Evolutionary conservation across 1,284 basidiomycete species (phyloP).

Genomic region (Retiboletus flavoniger): DNA sequence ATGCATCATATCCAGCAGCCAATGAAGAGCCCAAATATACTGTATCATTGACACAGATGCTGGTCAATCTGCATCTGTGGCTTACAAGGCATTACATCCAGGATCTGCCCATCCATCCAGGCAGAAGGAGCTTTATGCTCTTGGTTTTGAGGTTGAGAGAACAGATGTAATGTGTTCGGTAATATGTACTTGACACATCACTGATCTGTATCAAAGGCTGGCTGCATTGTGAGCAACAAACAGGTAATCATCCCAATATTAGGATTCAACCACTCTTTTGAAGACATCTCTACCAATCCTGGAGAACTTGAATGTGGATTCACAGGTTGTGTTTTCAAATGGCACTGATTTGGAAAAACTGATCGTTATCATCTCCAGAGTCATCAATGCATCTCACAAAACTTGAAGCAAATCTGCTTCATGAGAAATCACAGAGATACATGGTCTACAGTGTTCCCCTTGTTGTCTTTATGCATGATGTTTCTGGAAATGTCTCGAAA

Average conservation of each 20-base stretch:
- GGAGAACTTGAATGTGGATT: conserved; percentile 1
- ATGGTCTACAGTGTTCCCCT: conserved; percentile 22
- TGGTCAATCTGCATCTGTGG: not conserved
- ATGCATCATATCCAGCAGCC: not conserved
- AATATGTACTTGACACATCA: not conserved
- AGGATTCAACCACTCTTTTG: conserved; percentile 2
- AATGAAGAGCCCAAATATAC: not conserved
- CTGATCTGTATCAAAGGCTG: conserved; percentile 3
- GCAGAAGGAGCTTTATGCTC: not conserved
- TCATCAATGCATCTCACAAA: conserved; percentile 13
- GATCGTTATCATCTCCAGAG: not conserved
- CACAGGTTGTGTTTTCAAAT: not conserved
- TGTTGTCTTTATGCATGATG: conserved; percentile 31
- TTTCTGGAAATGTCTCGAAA: conserved; percentile 33
- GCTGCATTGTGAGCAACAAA: conserved; percentile 9
- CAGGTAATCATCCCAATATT: conserved; percentile 1
- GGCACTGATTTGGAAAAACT: not conserved
- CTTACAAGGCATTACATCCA: not conserved
- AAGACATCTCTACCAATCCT: conserved; percentile 4
- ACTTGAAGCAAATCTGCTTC: conserved; percentile 10
- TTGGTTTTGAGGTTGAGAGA: not conserved
- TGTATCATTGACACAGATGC: not conserved
- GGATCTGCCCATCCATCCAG: not conserved
- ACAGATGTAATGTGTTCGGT: not conserved
- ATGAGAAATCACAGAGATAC: not conserved